These are phyloP conservation scores for Phytophthora ramorum DNA, from an alignment of 352 stramenopile species.

Conservation along the genomic window DNA sequence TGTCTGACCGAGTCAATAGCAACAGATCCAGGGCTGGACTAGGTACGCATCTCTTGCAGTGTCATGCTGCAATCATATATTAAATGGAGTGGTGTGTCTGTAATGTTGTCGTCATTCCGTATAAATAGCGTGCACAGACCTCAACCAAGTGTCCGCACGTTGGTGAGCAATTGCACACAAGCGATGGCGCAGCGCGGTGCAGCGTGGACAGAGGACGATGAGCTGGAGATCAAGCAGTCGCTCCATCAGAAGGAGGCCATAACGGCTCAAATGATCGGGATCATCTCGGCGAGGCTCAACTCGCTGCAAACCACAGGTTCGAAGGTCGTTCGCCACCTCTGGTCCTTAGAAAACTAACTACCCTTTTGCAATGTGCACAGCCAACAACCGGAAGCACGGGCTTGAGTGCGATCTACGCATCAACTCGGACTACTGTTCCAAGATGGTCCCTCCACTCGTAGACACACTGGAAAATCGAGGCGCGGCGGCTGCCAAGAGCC, in stretches of 20 bases:
- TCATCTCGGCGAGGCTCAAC: conserved; percentile 72
- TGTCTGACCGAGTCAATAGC: too few species aligned
- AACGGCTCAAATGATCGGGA: conserved; percentile 83
- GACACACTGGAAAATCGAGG: conserved; percentile 73
- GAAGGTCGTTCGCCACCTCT: not conserved
- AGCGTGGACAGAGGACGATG: conserved; percentile 44
- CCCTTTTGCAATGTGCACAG: conserved; percentile 15
- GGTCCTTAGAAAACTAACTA: not conserved
- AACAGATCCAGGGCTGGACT: too few species aligned
- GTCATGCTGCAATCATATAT: too few species aligned
- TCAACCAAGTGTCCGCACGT: not conserved
- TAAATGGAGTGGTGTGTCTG: not conserved
- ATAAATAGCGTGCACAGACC: conserved; percentile 7
- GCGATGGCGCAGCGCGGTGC: conserved; percentile 31
- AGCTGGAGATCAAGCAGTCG: conserved; percentile 59
- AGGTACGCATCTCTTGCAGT: too few species aligned
- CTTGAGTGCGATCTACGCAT: conserved; percentile 78
- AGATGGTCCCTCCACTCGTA: conserved; percentile 65
- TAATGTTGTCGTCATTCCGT: not conserved
- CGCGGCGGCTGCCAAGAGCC: conserved; percentile 41
- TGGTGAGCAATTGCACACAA: not conserved
- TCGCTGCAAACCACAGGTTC: conserved; percentile 69
- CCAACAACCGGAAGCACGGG: conserved; percentile 72
- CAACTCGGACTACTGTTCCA: conserved; percentile 79
- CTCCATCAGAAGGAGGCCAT: conserved; percentile 79